These are phyloP conservation scores for Solanum ossicruentum DNA, from an alignment of 257 asterid genomes.

Conservation along the genomic window DNA sequence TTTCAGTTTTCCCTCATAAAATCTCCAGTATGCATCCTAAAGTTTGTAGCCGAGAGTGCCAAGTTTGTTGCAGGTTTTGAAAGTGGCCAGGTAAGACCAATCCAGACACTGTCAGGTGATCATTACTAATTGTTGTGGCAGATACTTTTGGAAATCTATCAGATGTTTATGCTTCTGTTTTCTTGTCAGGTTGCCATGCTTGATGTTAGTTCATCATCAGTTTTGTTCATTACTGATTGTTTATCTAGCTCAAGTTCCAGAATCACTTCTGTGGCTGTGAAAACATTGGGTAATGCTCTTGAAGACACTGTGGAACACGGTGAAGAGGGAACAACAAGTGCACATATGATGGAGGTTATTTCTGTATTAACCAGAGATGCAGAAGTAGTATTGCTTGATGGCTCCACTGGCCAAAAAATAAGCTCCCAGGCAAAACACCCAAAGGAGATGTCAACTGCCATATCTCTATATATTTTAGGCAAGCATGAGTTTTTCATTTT, in stretches of 20 bases:
- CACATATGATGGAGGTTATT: constrained; percentile 35
- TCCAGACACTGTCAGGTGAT: neutral
- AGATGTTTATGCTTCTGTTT: constrained; percentile 9
- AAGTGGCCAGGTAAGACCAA: constrained; percentile 55
- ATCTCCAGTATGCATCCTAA: constrained; percentile 65
- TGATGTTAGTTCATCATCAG: constrained; percentile 54
- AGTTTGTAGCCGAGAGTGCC: constrained; percentile 45
- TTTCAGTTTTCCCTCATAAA: constrained; percentile 33
- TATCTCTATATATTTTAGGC: constrained; percentile 65
- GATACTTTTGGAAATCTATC: neutral
- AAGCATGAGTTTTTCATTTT: constrained; percentile 19
- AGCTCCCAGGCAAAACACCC: constrained; percentile 35
- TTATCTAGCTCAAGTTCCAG: constrained; percentile 43
- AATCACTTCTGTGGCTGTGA: constrained; percentile 44
- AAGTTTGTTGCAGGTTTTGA: constrained; percentile 73
- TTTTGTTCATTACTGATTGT: constrained; percentile 55
- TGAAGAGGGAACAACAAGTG: constrained; percentile 26
- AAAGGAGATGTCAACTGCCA: constrained; percentile 44
- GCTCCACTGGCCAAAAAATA: constrained; percentile 41
- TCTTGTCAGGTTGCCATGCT: constrained; percentile 65
- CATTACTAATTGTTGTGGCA: neutral
- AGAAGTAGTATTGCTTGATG: constrained; percentile 43
- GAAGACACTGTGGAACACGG: constrained; percentile 20
- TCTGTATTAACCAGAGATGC: constrained; percentile 57
- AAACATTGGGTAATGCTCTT: constrained; percentile 17